Base-by-base conservation (phyloP, 108 stramenopile genomes). In the Skeletonema costatum region DNA sequence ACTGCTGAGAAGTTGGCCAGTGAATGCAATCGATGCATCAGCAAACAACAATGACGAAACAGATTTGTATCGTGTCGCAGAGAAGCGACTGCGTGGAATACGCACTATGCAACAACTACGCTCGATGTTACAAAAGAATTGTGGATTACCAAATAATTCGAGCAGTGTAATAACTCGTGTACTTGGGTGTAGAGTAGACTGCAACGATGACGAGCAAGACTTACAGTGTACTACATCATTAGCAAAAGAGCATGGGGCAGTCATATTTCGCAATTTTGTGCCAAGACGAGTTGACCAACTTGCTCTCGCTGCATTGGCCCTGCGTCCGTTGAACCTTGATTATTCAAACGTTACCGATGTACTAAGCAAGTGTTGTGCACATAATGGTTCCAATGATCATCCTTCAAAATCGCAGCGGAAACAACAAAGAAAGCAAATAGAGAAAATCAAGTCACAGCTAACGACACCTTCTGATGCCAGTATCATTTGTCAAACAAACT, bases 201-300 rank as follows among this genome's bases (percentile, higher is more conserved):
- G 33, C 8, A 56, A 19, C 31, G 81, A 82, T 32, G 58, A 38
- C 32, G 71, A 82, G 56, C 42, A 60, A 31, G 75, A 82, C 41
- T 39, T 5, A 29, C n/a, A 56, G 1, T 39, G 66, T 31, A 72
- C 41, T 35, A 36, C 42, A 58, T 50, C 50, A 35, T 33, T 82
- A 32, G 81, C 81, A 42, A 71, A 64, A 50, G 69, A 75, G 32
- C 81, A 82, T 46, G 81, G 81, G 31, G 81, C 81, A 25, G 60
- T 82, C 5, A 53, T 82, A 7, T 64, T 82, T 36, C 75, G 81
- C 51, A 76, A 82, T 64, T 82, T 76, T 59, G 42, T 82, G 32
- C 61, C 81, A 58, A 62, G 81, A 72, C 71, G 71, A 73, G 66
- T 76, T 10, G 81, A 82, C 39, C 81, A 73, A 59, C 51, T 82